These are phyloP conservation scores for Gossypium turneri DNA, from an alignment of 345 rosid genomes.

Conservation along the genomic window DNA sequence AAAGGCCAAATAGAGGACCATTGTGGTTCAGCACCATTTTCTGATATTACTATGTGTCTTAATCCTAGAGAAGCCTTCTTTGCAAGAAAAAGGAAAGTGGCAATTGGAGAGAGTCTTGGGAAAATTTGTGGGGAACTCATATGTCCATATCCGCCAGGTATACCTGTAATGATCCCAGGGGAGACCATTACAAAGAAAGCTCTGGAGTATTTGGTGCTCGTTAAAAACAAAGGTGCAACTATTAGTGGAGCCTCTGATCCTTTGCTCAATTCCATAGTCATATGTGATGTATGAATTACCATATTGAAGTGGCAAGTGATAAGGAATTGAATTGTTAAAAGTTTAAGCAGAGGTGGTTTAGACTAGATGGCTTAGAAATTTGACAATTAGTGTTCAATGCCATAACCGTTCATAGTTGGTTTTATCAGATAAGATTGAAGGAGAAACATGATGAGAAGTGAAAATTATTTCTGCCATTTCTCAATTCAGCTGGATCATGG, in stretches of 20 bases:
- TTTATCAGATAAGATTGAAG: not conserved
- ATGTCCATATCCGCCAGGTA: conserved; percentile 65
- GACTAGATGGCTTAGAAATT: not conserved
- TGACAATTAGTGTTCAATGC: not conserved
- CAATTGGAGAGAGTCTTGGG: conserved; percentile 37
- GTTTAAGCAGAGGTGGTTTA: not conserved
- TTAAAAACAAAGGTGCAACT: conserved; percentile 33
- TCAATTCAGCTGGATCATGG: not conserved
- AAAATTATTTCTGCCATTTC: not conserved
- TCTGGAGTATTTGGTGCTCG: conserved; percentile 39
- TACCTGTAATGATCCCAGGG: conserved; percentile 49
- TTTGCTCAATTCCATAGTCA: conserved; percentile 37
- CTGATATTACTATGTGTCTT: conserved; percentile 28
- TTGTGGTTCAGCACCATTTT: conserved; percentile 30
- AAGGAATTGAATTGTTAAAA: not conserved
- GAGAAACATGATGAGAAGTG: not conserved
- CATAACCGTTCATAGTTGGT: not conserved
- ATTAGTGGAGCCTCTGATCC: conserved; percentile 57
- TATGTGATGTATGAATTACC: conserved; percentile 26
- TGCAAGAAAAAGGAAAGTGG: conserved; percentile 37
- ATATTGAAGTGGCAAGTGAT: not conserved
- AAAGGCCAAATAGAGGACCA: conserved; percentile 5
- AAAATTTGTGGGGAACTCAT: conserved; percentile 50
- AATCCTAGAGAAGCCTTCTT: conserved; percentile 61
- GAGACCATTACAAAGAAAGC: conserved; percentile 42